Evolutionary conservation across 768 basidiomycete species (phyloP), one percentile per base, ranked within the genome.

Genomic region (Epithele typhae): DNA sequence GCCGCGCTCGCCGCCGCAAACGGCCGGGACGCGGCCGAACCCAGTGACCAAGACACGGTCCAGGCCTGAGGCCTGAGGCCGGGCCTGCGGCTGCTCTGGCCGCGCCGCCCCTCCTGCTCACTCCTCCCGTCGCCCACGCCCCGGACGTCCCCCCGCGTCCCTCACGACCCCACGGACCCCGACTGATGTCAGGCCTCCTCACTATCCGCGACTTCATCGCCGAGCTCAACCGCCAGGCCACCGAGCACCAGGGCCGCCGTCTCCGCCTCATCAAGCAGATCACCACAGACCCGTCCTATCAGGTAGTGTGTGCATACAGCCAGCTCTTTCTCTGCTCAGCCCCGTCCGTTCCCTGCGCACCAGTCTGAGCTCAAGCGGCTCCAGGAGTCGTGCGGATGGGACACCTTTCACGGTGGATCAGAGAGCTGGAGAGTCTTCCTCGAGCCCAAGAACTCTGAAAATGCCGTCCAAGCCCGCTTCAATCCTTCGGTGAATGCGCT

Each of bases 201-300:
- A 52, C 51, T 22, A 57, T 57, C 46, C 49, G 53, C 52, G 49
- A 46, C 23, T 48, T 57, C 45, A 57, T 57, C 47, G 49, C 48
- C 17, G 55, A 53, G 33, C 52, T 57, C 33, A 53, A 47, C 40
- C 42, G 55, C 23, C 52, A 53, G 42, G 52, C 52, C 17, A 46
- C 49, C 4, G 52, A 53, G 30, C 52, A 49, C 35, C 49, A 51
- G 35, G 41, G 39, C 14, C 50, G 51, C 37, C 55, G 52, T 17
- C 46, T 49, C 3, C 23, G 37, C 33, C 52, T 57, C 52, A 51
- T 57, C 25, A 50, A 45, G 25, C 49, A 41, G 33, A 57, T 57
- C 15, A 50, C 53, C 21, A 37, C 49, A n/a, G 48, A 57, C 49
- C 52, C 55, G 11, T 48, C 44, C 14, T 56, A 52, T 38, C 48